Evolutionary conservation across 164 flowering plant genomes (phyloP), one percentile per base, ranked within the genome.

Genomic region (Magnolia changhungtana): DNA sequence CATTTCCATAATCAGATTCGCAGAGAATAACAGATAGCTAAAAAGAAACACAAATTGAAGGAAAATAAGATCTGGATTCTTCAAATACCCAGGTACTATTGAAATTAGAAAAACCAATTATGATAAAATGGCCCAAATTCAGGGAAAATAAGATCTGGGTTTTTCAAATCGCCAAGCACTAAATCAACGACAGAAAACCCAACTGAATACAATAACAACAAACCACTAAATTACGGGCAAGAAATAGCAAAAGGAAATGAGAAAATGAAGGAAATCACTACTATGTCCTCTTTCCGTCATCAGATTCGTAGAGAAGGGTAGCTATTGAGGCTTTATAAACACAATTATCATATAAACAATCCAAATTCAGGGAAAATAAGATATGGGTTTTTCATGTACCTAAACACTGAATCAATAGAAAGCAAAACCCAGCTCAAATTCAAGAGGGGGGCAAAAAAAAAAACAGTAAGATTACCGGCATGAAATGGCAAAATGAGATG

Each of bases 101-200:
- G 19, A 59, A 14, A 3, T 14, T 3, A 59, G n/a, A 59, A 14
- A 14, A 19, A 59, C 19, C 63, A 19, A 11, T 65, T 29, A 27
- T 29, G 14, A 20, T 20, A 20, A 24, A 23, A 16, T 14, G 9
- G 24, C 68, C 68, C 24, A 65, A 64, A 21, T 59, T 64, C 31
- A 64, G 31, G 67, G 24, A 64, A 64, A 20, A 64, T 9, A 19
- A 23, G 68, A 65, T 65, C 68, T 65, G 29, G 68, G 68, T 65
- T 65, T 65, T 7, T 4, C 68, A 65, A 65, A 24, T 65, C 68
- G 24, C 21, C 68, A 65, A 23, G 24, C 0, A 20, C 37, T 29
- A 65, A 65, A 65, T 23, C 68, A 20, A 24, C 9, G 13, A 65
- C 29, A 65, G 68, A 9, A 65, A 23, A 65, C 14, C 31, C 13